Conservation (phyloP, 768 basidiomycete species). For the Hydnomerulius pinastri region DNA sequence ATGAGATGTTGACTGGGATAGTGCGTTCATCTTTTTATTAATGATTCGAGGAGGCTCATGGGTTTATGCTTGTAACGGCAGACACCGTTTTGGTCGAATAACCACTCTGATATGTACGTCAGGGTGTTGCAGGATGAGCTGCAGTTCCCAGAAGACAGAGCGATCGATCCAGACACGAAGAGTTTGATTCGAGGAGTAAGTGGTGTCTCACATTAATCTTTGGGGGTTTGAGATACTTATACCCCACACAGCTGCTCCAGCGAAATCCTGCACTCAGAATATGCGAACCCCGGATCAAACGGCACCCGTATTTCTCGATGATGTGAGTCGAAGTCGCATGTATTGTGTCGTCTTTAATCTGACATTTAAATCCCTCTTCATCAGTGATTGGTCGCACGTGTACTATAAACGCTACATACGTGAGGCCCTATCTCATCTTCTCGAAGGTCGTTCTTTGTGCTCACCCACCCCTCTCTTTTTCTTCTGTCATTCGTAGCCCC, state of each 20-base stretch:
- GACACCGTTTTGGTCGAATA: slow-evolving; percentile 93
- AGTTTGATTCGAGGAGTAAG: slow-evolving; percentile 91
- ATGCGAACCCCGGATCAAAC: slow-evolving; percentile 91
- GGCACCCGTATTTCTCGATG: slow-evolving; percentile 93
- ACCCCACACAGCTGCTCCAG: slow-evolving; percentile 72
- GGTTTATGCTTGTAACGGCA: too few species aligned
- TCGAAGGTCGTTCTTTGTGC: slow-evolving; percentile 6
- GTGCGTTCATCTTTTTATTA: slow-evolving; percentile 46
- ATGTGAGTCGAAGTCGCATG: slow-evolving; percentile 55
- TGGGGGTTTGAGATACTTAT: slow-evolving; percentile 6
- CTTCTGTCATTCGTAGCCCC: slow-evolving; percentile 62
- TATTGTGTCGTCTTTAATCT: slow-evolving; percentile 8
- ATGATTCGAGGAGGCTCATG: too few species aligned
- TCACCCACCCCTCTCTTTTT: slow-evolving; percentile 12
- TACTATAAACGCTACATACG: slow-evolving; percentile 94
- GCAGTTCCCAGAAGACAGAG: slow-evolving; percentile 84
- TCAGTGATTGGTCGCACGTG: slow-evolving; percentile 91
- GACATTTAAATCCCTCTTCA: slow-evolving; percentile 20
- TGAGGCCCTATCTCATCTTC: slow-evolving; percentile 40
- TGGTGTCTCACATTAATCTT: slow-evolving; percentile 13
- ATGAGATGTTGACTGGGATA: slow-evolving; percentile 95
- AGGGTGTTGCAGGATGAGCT: slow-evolving; percentile 89
- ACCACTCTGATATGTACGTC: slow-evolving; percentile 94
- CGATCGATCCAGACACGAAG: slow-evolving; percentile 95
- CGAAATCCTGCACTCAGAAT: slow-evolving; percentile 89